These are phyloP conservation scores for Annulohypoxylon stygium DNA, from an alignment of 495 filamentous ascomycete species.

Conservation along the genomic window DNA sequence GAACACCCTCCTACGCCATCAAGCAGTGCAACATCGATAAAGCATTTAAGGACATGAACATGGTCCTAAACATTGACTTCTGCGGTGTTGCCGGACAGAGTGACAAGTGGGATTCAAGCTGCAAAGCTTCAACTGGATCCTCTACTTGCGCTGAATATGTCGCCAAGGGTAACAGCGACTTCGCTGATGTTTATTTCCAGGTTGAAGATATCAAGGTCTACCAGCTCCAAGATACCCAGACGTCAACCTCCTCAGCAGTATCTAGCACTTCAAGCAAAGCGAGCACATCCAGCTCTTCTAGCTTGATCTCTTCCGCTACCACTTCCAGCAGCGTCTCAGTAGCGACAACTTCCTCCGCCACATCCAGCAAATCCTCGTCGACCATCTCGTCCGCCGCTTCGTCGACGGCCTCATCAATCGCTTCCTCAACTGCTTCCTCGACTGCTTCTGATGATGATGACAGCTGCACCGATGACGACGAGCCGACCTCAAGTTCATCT, in stretches of 20 bases:
- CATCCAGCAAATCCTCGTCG: not conserved
- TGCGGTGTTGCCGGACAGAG: conserved; percentile 61
- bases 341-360: conserved; percentile 30
- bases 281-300: conserved; percentile 48
- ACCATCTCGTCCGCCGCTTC: not conserved
- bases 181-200: conserved; percentile 68
- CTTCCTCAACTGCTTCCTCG: conserved; percentile 1
- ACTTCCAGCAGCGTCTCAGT: conserved; percentile 11
- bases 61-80: conserved; percentile 64
- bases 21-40: conserved; percentile 58
- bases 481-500: conserved; percentile 18
- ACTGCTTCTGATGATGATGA: conserved; percentile 31
- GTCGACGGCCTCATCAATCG: not conserved
- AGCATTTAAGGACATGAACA: conserved; percentile 61
- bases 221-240: conserved; percentile 38
- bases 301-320: not conserved
- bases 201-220: conserved; percentile 68
- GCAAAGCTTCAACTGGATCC: conserved; percentile 35
- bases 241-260: conserved; percentile 53
- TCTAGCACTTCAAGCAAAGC: conserved; percentile 38
- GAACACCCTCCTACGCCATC: conserved; percentile 62
- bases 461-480: conserved; percentile 33
- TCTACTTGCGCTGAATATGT: conserved; percentile 70
- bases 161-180: conserved; percentile 66
- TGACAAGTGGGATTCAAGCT: conserved; percentile 43